Base-by-base conservation (phyloP, 768 basidiomycete genomes). In the Leccinum incarnatum region DNA sequence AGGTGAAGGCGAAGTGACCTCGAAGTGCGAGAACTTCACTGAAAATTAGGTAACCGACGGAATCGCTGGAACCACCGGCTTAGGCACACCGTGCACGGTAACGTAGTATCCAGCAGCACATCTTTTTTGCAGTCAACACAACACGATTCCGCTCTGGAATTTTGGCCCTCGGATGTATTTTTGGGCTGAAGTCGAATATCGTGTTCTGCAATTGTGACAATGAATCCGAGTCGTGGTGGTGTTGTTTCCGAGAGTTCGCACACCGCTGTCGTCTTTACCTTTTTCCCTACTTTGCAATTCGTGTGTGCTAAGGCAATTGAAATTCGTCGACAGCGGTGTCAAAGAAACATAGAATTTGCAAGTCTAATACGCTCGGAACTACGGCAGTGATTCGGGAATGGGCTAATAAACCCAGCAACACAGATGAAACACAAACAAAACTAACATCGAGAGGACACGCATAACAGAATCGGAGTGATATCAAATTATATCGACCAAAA, bases 301-400 rank as follows among this genome's bases (percentile, higher is more conserved):
- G 21, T 72, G 75, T 42, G 74, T 65, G 5, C 70, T 64, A n/a
- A 12, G 76, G 75, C 14, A 96, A 75, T 74, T 98, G 96, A 57
- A 88, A 82, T 34, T 84, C 78, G 67, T 96, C 94, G 23, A 91
- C 80, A 1, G 93, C 95, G 32, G 94, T 95, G 42, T 92, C 89
- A 73, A 94, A 98, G 72, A 89, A 95, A 0, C 93, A 95, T 25
- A 95, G 81, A 15, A 98, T 78, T 74, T 96, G 95, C 29, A 98
- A 76, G 69, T 91, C 91, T 34, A 98, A 75, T 14, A 96, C 96
- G 27, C 75, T 79, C 15, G 87, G 77, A 46, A 85, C 78, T 21
- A 89, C 80, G 19, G 85, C 84, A 2, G 94, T 97, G 57, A 99
- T 81, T 37, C 96, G 77, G 9, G 82, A 85, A 70, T 90, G 86